Evolutionary conservation across 129 eudicot species (phyloP), one percentile per base, ranked within the genome.

Genomic region (Saussurea involucrata): DNA sequence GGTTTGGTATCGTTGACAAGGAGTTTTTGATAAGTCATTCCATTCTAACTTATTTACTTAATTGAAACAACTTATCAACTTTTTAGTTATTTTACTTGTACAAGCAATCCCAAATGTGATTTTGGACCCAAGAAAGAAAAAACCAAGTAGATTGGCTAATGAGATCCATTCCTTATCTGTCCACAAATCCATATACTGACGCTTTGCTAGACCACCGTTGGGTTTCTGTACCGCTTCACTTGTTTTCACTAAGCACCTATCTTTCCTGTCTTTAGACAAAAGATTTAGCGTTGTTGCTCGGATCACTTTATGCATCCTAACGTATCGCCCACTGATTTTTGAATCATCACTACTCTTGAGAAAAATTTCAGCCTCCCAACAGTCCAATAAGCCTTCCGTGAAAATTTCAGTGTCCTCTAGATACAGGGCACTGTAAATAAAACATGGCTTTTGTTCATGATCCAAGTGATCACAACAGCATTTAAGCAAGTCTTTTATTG

Each of bases 391-490:
- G 6, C 80, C 71, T 55, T 68, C 86, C 3, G 17, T 57, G 4
- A 33, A 74, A 28, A 83, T 83, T 21, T 83, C 68, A 12, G 76
- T 44, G 60, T 83, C 86, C 24, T 83, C 80, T 17, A 81, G 83
- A 83, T 83, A 78, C n/a, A 83, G 11, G 0, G 86, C 83, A 74
- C 86, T 74, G 34, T 78, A 83, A 44, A 73, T 57, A 78, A 83
- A 83, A 31, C 86, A 83, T 0, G 78, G 72, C 55, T 78, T 78
- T 44, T 78, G 80, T 37, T 53, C 80, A 7, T n/a, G 37, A 63
- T 78, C 60, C 77, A 83, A 74, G 44, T 58, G 63, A 69, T 78
- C 77, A 78, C 72, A 78, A 22, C 83, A 78, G 71, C 73, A 83
- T 4, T 75, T 74, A 25, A 78, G 78, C 71, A 68, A 24, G 53